phyloP scores from a whole-genome alignment of 2,329 filamentous ascomycete genomes.

The Dryadomyces sulphureus region DNA sequence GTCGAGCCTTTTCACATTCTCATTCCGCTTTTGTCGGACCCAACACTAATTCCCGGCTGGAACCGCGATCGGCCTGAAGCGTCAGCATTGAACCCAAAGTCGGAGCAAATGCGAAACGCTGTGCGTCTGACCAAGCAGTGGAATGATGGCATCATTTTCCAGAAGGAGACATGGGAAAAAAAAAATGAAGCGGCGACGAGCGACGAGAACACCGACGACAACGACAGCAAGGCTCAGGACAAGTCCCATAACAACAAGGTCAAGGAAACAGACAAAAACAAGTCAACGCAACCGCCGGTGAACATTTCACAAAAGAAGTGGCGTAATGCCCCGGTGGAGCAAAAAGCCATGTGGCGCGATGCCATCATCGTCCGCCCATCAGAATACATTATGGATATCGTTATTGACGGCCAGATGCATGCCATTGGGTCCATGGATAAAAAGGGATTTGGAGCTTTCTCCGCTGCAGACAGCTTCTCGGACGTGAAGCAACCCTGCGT shows the following conservation, averaged over 20 bases:
- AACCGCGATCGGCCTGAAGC: slow-evolving; percentile 24
- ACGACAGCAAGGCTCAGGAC: too few species aligned
- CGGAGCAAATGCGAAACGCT: slow-evolving; percentile 40
- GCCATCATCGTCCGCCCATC: slow-evolving; percentile 13
- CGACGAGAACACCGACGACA: background rate
- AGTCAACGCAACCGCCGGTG: background rate
- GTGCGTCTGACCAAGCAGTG: slow-evolving; percentile 33
- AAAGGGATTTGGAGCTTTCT: slow-evolving; percentile 25
- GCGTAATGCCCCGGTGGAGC: background rate
- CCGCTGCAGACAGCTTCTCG: slow-evolving; percentile 20
- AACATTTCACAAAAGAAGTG: background rate
- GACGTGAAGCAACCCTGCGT: slow-evolving; percentile 30
- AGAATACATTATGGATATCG: slow-evolving; percentile 28
- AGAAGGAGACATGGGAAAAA: slow-evolving; percentile 28
- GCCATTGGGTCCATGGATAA: slow-evolving; percentile 23
- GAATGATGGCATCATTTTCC: slow-evolving; percentile 28
- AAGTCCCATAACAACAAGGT: too few species aligned
- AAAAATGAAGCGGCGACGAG: slow-evolving; percentile 10
- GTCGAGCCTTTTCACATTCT: slow-evolving; percentile 30
- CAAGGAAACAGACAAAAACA: background rate
- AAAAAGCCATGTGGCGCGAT: slow-evolving; percentile 3
- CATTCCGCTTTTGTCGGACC: slow-evolving; percentile 36
- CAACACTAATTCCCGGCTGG: slow-evolving; percentile 40
- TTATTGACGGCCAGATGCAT: slow-evolving; percentile 16
- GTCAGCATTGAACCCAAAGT: slow-evolving; percentile 27